Base-by-base conservation (phyloP, 1,284 basidiomycete genomes). In the Trametes polyzona region DNA sequence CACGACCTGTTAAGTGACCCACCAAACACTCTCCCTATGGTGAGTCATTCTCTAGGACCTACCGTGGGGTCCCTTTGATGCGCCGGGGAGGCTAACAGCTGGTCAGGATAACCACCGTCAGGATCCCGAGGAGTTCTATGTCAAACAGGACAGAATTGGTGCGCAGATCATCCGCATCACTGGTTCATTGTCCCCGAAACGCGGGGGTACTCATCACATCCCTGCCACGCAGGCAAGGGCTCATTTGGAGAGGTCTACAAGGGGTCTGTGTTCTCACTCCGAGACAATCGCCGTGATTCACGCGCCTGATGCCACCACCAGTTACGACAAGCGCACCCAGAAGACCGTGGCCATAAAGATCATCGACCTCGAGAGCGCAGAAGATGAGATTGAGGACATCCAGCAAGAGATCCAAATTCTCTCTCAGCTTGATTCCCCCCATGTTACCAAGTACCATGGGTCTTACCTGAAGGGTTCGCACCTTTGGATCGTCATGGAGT, bases 401-500 rank as follows among this genome's bases (percentile, higher is more conserved):
- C 96, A 99, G 69, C 95, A 97, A 73, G 97, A 99, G 75, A 99
- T 99, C 61, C 93, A 96, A 73, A 98, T 98, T 63, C 84, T 99
- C 19, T 95, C 94, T n/a, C 96, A 98, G 73, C 76, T 99, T 63
- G 96, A 98, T 75, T 97, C 95, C 44, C 88, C 92, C 35, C 90
- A 92, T 76, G 96, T 99, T 58, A 99, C 96, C 61, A 95, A 95
- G 78, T 98, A 98, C 73, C 93, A 97, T 80, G 96, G 96, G 44
- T 96, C 94, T 24, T 98, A 82, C 75, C 80, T 98, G 69, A 97
- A 98, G 72, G 95, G 95, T 17, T 94, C 94, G 6, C 89, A 96
- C 70, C 80, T 99, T 27, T 98, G 96, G 96, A 98, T 99, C 69
- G 93, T 98, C 63, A 99, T 99, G 96, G 97, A 99, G 87, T 98